Percentiles rank a stretch among this genome's conserved stretches.
Conservation (phyloP, 495 filamentous ascomycete genomes). For the Trichoderma parareesei region DNA sequence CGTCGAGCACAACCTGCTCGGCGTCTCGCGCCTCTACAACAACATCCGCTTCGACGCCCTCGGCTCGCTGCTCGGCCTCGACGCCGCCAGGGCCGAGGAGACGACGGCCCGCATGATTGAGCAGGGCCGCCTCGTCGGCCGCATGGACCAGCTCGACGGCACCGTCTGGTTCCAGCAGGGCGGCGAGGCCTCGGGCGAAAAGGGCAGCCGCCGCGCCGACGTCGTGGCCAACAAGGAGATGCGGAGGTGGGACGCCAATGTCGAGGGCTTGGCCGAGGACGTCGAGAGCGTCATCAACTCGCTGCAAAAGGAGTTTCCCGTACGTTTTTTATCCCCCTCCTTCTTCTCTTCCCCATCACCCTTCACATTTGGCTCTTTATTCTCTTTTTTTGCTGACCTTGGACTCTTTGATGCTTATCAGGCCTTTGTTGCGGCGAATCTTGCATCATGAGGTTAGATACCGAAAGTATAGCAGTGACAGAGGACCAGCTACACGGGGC, state of each 20-base stretch:
- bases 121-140: constrained; percentile 74
- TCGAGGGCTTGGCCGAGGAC: constrained; percentile 76
- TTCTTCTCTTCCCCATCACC: neutral
- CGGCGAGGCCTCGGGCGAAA: constrained; percentile 57
- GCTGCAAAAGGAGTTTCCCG: constrained; percentile 63
- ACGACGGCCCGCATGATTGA: constrained; percentile 95
- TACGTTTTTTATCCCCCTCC: constrained; percentile 19
- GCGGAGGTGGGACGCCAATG: constrained; percentile 80
- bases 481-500: neutral
- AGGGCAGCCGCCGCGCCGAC: constrained; percentile 49
- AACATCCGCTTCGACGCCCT: constrained; percentile 80
- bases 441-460: constrained; percentile 21
- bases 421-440: constrained; percentile 43
- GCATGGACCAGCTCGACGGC: constrained; percentile 90
- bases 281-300: constrained; percentile 77
- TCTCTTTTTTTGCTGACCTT: neutral
- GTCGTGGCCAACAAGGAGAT: constrained; percentile 57
- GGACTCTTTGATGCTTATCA: constrained; percentile 13
- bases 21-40: constrained; percentile 73
- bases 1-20: constrained; percentile 90
- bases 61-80: constrained; percentile 66
- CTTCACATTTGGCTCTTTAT: neutral
- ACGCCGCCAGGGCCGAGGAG: constrained; percentile 75
- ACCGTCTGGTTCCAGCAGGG: constrained; percentile 80
- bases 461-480: neutral